Evolutionary conservation across 1,139 yeast species (phyloP), one percentile per base, ranked within the genome.

Genomic region (Sugiyamaella grinbergsii): DNA sequence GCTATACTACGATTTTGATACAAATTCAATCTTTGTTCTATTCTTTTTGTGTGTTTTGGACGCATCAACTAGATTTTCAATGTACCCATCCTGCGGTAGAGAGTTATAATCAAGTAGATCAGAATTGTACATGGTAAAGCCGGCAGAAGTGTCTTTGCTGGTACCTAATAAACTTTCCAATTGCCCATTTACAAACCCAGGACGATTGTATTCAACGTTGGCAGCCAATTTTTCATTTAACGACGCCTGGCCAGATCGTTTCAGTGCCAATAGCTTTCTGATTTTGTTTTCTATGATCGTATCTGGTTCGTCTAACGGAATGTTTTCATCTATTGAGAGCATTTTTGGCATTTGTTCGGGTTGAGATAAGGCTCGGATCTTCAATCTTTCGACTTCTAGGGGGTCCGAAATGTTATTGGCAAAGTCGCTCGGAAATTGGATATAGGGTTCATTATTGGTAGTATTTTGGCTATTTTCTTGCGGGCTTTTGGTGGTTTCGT

Each of bases 131-230:
- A 5, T 23, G 16, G 15, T 24, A 34, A 43, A 43, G 7, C 19
- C 45, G 10, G n/a, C 18, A 3, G 42, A 8, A 8, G 18, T 18
- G 7, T 28, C 6, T 31, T 13, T 5, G 22, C 13, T 24, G 2
- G 19, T 5, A 8, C 26, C 33, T 15, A 46, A 20, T n/a, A 46
- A 23, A 13, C 49, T 39, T 10, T 18, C 32, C 13, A 40, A 37
- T 18, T 46, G 49, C 5, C 19, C 40, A 11, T 46, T 24, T 11
- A 46, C 44, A 39, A 46, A 46, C 4, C 40, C 40, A 10, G 49
- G 49, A 6, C 49, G 44, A 46, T 46, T 46, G 31, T 46, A 46
- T 23, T 39, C 49, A 13, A 24, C 23, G 24, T 39, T 46, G 19
- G 23, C 26, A 10, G 49, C 49, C 26, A 46, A 33, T 28, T 38